Evolutionary conservation across 83 land plant genomes (phyloP).

Genomic region (Larix sibirica): DNA sequence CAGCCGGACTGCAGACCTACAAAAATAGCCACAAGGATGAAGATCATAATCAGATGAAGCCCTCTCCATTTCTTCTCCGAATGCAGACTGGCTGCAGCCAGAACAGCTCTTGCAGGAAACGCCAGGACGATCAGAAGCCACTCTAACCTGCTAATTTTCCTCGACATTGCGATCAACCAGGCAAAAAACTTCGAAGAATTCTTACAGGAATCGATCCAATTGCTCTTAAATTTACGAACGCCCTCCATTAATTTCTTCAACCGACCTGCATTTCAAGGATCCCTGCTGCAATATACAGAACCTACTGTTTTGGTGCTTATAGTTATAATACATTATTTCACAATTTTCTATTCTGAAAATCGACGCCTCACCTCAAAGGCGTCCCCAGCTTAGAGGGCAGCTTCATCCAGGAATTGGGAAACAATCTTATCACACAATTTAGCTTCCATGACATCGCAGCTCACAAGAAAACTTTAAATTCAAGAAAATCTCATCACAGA

Average conservation of each 20-base stretch:
- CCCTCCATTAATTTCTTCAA: not conserved
- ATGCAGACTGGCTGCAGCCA: too few species aligned
- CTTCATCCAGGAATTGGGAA: not conserved
- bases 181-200: not conserved
- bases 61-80: conserved; percentile 11
- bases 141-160: not conserved
- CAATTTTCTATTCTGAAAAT: not conserved
- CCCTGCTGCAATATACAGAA: not conserved
- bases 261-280: not conserved
- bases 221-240: not conserved
- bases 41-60: not conserved
- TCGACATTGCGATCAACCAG: not conserved
- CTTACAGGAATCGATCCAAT: not conserved
- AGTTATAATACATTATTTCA: not conserved
- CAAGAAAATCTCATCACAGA: too few species aligned
- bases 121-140: not conserved
- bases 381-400: not conserved
- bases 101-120: not conserved
- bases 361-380: conserved; percentile 2
- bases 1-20: not conserved
- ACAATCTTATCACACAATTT: too few species aligned
- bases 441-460: not conserved
- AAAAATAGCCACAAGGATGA: not conserved
- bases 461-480: too few species aligned
- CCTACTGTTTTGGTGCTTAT: not conserved